phyloP scores from a whole-genome alignment of 1,284 basidiomycete species.

The Microbotryomycetes sp. region DNA sequence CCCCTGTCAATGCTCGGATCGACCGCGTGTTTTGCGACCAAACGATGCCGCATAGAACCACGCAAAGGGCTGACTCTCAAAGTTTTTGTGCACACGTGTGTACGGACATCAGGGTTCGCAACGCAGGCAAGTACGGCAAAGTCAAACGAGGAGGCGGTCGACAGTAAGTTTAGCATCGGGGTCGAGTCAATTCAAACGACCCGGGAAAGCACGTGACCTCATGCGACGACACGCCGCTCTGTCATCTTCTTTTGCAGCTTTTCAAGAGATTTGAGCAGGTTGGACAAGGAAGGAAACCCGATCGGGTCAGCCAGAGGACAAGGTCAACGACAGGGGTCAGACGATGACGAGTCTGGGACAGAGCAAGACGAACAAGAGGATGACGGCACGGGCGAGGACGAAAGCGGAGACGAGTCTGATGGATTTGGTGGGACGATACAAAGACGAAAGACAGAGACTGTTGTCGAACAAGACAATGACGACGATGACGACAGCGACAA shows the following conservation, averaged over 20 bases:
- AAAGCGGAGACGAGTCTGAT: slow-evolving; percentile 36
- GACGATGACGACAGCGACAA: too few relatives aligned
- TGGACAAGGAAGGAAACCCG: slow-evolving; percentile 43
- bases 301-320: slow-evolving; percentile 42
- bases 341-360: slow-evolving; percentile 38
- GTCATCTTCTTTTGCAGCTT: not conserved
- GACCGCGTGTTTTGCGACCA: too few relatives aligned
- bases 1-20: too few relatives aligned
- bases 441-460: too few relatives aligned
- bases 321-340: slow-evolving; percentile 32
- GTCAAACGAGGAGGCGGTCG: not conserved
- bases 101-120: not conserved
- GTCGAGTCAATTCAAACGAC: not conserved
- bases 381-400: slow-evolving; percentile 50
- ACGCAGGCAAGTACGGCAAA: not conserved
- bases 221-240: too few relatives aligned
- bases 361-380: slow-evolving; percentile 47
- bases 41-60: too few relatives aligned
- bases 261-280: not conserved
- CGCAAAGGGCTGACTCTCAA: too few relatives aligned
- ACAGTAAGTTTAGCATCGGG: not conserved
- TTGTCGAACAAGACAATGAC: not conserved
- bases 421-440: not conserved
- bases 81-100: too few relatives aligned
- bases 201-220: too few relatives aligned